phyloP scores from a whole-genome alignment of 139 green algal species.

The Auxenochlorella pyrenoidosa region DNA sequence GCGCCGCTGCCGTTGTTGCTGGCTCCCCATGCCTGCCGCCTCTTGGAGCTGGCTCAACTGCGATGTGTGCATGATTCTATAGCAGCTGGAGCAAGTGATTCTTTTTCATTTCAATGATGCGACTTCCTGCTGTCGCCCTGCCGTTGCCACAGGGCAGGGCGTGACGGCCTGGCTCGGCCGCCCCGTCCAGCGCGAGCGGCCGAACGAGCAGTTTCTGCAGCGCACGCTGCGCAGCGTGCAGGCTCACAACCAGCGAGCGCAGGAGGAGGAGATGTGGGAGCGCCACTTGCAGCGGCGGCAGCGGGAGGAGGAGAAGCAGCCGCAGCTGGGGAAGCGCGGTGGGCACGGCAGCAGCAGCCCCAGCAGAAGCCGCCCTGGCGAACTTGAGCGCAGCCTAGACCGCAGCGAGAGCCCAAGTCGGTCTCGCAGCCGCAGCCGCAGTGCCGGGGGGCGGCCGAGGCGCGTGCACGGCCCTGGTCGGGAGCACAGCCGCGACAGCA shows the following conservation, averaged over 20 bases:
- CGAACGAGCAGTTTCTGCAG: conserved; percentile 79
- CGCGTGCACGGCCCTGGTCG: background rate
- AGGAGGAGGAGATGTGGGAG: conserved; percentile 72
- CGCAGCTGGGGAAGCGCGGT: background rate
- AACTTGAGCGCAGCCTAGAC: background rate
- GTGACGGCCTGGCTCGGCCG: conserved; percentile 63
- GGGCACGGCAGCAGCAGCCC: background rate
- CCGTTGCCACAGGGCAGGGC: conserved; percentile 57
- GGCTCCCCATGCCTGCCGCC: background rate
- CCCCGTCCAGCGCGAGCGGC: conserved; percentile 57
- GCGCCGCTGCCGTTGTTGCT: too few relatives aligned
- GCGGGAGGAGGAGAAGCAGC: conserved; percentile 35
- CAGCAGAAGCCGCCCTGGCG: background rate
- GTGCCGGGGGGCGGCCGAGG: background rate
- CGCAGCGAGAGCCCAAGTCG: background rate
- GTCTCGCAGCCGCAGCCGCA: background rate
- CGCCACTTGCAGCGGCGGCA: conserved; percentile 45
- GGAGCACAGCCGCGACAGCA: background rate
- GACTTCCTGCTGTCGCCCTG: background rate
- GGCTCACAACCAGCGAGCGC: conserved; percentile 56
- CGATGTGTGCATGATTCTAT: too few relatives aligned
- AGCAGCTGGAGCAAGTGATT: too few relatives aligned
- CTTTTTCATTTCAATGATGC: too few relatives aligned
- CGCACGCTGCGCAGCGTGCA: conserved; percentile 67
- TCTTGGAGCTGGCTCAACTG: too few relatives aligned